phyloP scores from a whole-genome alignment of 495 filamentous ascomycete species.

The Neurospora intermedia region DNA sequence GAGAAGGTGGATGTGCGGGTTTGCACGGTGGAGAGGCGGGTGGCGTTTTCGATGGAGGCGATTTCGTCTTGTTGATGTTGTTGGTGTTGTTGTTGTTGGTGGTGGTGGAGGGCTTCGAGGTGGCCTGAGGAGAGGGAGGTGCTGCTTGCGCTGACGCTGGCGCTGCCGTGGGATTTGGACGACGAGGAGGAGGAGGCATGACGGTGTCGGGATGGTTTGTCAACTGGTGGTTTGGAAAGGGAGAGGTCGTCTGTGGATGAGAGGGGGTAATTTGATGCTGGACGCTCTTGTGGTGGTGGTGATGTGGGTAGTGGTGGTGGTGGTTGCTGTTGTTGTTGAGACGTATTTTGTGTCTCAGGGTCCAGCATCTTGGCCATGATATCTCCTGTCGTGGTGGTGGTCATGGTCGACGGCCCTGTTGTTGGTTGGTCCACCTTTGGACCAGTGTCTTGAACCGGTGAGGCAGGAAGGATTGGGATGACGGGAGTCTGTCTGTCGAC shows the following conservation, averaged over 20 bases:
- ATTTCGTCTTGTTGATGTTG: constrained; percentile 13
- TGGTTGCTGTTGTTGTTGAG: neutral
- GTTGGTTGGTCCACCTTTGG: neutral
- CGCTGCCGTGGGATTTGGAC: neutral
- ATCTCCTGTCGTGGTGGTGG: neutral
- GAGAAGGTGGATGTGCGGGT: constrained; percentile 46
- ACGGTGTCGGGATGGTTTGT: neutral
- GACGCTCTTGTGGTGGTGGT: neutral
- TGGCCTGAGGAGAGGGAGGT: constrained; percentile 8
- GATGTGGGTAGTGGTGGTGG: neutral
- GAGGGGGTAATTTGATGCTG: neutral
- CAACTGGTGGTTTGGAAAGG: neutral
- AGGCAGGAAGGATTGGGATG: neutral
- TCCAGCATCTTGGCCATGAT: neutral
- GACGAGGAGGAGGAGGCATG: neutral
- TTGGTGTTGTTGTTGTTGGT: no score
- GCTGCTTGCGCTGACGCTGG: neutral
- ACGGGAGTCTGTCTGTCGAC: neutral
- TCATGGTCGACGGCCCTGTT: neutral
- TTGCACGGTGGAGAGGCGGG: constrained; percentile 9
- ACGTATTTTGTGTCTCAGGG: neutral
- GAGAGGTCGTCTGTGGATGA: neutral
- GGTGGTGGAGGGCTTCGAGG: constrained; percentile 12
- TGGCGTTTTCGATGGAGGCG: constrained; percentile 24
- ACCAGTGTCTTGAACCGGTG: neutral